A percentile compares a stretch with the other conserved stretches of the same genome.
Evolutionary conservation across 169 alveolate genomes (phyloP).

Genomic region (Blepharisma undulans): DNA sequence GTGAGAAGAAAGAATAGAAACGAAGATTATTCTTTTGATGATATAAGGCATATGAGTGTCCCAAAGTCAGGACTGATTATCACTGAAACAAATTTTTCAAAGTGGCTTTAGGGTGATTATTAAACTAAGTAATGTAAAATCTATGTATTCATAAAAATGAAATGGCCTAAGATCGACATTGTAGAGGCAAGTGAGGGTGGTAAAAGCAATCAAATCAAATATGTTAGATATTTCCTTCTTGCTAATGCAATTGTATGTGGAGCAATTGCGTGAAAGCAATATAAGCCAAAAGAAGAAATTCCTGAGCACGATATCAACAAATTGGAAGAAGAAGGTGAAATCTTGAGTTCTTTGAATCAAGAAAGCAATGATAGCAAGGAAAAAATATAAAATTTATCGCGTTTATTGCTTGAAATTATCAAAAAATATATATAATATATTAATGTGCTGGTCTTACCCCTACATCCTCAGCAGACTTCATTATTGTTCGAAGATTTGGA

Average conservation of each 20-base stretch:
- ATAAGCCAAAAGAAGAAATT: neutral
- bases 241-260: neutral
- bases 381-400: no score
- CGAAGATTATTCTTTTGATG: neutral
- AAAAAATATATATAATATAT: no score
- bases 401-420: neutral
- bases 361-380: neutral
- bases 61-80: neutral
- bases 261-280: neutral
- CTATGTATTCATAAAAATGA: neutral
- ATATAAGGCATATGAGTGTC: neutral
- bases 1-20: neutral
- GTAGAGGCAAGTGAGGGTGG: neutral
- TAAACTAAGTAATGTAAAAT: neutral
- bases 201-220: neutral
- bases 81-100: neutral
- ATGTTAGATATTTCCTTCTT: neutral
- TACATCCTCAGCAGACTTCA: neutral
- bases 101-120: neutral
- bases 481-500: neutral
- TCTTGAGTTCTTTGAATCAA: neutral
- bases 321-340: neutral
- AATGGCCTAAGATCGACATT: neutral
- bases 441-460: neutral
- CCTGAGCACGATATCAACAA: neutral